phyloP scores from a whole-genome alignment of 1,284 basidiomycete genomes.

The Ustilago bromivora region DNA sequence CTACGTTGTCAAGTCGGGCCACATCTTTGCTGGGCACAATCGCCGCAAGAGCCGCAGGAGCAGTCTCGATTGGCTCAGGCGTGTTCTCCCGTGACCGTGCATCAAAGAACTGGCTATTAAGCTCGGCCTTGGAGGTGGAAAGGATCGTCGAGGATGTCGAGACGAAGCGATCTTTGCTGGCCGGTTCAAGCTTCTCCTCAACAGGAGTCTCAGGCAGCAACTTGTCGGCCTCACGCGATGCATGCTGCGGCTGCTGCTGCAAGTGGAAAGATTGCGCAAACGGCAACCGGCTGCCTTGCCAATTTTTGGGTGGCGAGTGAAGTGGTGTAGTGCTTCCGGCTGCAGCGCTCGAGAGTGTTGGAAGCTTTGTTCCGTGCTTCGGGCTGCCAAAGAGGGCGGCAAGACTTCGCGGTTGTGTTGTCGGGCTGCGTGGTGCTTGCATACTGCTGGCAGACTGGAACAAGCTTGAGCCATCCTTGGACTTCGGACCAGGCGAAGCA shows the following conservation, averaged over 20 bases:
- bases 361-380: conserved; percentile 44
- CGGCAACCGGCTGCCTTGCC: conserved; percentile 36
- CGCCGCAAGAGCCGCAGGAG: conserved; percentile 1
- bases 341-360: conserved; percentile 26
- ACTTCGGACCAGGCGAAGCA: conserved; percentile 28
- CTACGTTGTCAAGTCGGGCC: background rate
- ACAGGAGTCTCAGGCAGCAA: conserved; percentile 30
- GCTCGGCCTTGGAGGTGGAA: conserved; percentile 24
- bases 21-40: conserved; percentile 3
- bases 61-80: conserved; percentile 19
- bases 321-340: conserved; percentile 44
- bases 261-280: conserved; percentile 26
- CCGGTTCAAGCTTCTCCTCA: conserved; percentile 20
- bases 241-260: conserved; percentile 15
- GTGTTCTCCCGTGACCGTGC: conserved; percentile 38
- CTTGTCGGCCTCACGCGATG: conserved; percentile 26
- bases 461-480: conserved; percentile 13
- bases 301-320: conserved; percentile 48
- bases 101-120: conserved; percentile 46
- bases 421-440: conserved; percentile 34
- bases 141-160: conserved; percentile 28
- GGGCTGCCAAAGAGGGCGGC: conserved; percentile 47
- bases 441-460: conserved; percentile 21
- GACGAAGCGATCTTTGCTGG: conserved; percentile 18
- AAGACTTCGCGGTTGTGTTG: conserved; percentile 38